Evolutionary conservation across 1,284 basidiomycete species (phyloP), one percentile per base, ranked within the genome.

Genomic region (Rhodotorula sp.): DNA sequence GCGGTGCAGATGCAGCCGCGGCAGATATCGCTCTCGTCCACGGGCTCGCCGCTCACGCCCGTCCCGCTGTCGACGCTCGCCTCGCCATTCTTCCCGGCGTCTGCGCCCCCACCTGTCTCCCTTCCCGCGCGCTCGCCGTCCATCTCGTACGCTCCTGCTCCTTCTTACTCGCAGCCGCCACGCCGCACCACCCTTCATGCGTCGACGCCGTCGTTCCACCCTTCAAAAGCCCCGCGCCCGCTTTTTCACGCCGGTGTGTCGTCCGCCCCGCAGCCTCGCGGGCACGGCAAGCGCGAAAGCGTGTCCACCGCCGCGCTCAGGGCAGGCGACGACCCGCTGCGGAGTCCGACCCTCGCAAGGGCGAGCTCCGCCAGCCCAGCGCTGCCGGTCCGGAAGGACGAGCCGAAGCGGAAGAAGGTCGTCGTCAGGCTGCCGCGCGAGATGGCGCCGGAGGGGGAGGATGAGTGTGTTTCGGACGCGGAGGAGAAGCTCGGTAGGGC

Each of bases 401-500:
- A 64, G 61, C 61, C 61, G 55, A 64, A 61, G 61, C 54, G 55
- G 29, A 65, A 53, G n/a, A 73, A 65, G 66, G 22, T 73, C 22
- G 37, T 67, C 21, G 72, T 73, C 15, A 37, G 54, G 7, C 2
- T 71, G 1, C 69, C 69, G 48, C 46, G 32, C 17, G 69, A 70
- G 61, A 1, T 10, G 15, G 4, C n/a, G 2, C 29, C 50, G 39
- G 46, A 39, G 3, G 60, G 57, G 3, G 39, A 54, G 10, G 61
- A 63, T 27, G 62, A 61, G 27, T 10, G n/a, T n/a, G n/a, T 13
- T 12, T 22, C 21, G 17, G 46, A 54, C 7, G 53, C 25, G 51
- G 44, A 36, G 7, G 53, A n/a, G 9, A 27, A n/a, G 25, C 22
- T 25, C 36, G 15, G 27, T 2, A 4, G 41, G 25, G 17, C 9